These are phyloP conservation scores for Collybiopsis luxurians DNA, from an alignment of 768 basidiomycete genomes.

Conservation along the genomic window DNA sequence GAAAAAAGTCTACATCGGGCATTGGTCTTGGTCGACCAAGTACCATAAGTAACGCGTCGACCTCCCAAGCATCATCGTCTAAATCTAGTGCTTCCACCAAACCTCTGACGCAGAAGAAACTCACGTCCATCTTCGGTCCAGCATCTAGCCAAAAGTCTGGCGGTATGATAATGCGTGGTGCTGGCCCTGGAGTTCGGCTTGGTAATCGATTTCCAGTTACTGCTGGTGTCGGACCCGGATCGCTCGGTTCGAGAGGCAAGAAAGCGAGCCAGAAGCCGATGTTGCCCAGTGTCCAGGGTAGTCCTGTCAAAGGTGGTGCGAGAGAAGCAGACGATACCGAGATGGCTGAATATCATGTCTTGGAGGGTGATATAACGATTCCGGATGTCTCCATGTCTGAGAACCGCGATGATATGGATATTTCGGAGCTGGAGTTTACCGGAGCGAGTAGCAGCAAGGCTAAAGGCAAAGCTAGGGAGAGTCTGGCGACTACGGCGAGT, in stretches of 20 bases:
- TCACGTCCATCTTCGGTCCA: not conserved
- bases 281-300: conserved; percentile 45
- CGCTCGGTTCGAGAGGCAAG: conserved; percentile 21
- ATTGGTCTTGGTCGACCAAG: conserved; percentile 14
- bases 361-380: not conserved
- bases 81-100: not conserved
- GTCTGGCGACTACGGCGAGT: conserved; percentile 38
- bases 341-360: conserved; percentile 13
- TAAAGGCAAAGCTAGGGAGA: conserved; percentile 33
- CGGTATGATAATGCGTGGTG: conserved; percentile 2
- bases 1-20: conserved; percentile 1
- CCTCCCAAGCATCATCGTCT: conserved; percentile 1
- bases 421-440: conserved; percentile 5
- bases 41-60: conserved; percentile 11
- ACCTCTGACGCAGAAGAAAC: not conserved
- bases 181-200: conserved; percentile 7
- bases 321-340: conserved; percentile 15
- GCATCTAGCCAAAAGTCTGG: not conserved
- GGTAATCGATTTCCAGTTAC: conserved; percentile 8
- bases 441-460: conserved; percentile 14
- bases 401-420: not conserved
- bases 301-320: conserved; percentile 43
- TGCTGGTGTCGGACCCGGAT: conserved; percentile 4
- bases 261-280: conserved; percentile 47
- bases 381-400: conserved; percentile 9